These are phyloP conservation scores for Pseudoscleropodium purum DNA, from an alignment of 225 moss, liverwort and hornwort genomes.

Conservation along the genomic window DNA sequence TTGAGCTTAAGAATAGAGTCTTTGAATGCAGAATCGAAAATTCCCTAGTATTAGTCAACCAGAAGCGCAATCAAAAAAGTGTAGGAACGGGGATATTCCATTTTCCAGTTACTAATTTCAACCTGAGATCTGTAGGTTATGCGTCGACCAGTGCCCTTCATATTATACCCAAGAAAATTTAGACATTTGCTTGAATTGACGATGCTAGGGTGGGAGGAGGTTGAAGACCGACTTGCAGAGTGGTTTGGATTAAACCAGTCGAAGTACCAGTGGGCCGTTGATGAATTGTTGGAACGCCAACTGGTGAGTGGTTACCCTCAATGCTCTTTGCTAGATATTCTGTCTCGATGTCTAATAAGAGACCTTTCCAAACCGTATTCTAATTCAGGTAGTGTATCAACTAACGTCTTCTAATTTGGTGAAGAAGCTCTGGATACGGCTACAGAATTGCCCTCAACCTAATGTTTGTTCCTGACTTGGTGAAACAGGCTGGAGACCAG, in stretches of 20 bases:
- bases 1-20: neutral
- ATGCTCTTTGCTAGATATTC: neutral
- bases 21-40: neutral
- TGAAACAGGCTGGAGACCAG: slow-evolving; percentile 29
- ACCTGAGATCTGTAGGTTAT: neutral
- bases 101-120: neutral
- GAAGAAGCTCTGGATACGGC: neutral
- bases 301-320: slow-evolving; percentile 29
- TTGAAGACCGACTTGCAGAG: slow-evolving; percentile 57
- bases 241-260: slow-evolving; percentile 80
- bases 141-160: neutral
- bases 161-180: neutral
- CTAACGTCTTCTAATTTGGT: neutral
- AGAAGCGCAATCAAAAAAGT: neutral
- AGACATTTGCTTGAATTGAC: neutral
- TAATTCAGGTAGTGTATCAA: neutral
- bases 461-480: neutral
- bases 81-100: neutral
- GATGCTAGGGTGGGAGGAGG: slow-evolving; percentile 21
- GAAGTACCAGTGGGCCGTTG: slow-evolving; percentile 89
- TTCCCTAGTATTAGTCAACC: neutral
- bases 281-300: slow-evolving; percentile 69
- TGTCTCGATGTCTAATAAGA: neutral
- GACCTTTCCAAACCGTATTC: neutral
- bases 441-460: neutral